Evolutionary conservation across 148 eudicot genomes (phyloP).

Genomic region (Mesembryanthemum crystallinum): DNA sequence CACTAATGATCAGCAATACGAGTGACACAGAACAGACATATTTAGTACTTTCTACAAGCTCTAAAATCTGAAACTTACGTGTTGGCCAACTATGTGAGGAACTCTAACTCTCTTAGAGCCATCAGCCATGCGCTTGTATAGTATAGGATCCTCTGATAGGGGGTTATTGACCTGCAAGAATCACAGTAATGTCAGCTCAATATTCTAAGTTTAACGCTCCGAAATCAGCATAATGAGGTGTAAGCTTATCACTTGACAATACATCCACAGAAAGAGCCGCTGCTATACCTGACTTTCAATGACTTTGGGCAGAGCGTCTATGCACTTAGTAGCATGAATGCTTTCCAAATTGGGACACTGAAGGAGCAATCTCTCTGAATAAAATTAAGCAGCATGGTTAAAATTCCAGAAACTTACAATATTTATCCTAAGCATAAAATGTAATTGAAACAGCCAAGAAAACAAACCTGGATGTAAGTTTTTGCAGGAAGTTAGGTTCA

Average conservation of each 20-base stretch:
- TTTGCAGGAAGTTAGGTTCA: constrained; percentile 74
- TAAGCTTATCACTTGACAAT: not conserved
- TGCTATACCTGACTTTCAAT: constrained; percentile 64
- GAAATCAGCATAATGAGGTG: not conserved
- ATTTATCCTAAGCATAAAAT: constrained; percentile 12
- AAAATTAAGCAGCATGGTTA: constrained; percentile 11
- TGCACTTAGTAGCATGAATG: constrained; percentile 72
- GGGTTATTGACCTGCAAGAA: constrained; percentile 49
- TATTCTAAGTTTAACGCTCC: not conserved
- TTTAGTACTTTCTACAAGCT: not conserved
- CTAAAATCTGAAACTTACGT: constrained; percentile 36
- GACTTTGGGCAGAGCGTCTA: constrained; percentile 41
- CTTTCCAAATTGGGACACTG: constrained; percentile 75
- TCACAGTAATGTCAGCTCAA: not conserved
- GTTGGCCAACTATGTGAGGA: constrained; percentile 53
- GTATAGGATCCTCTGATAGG: constrained; percentile 42
- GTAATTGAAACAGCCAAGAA: not conserved
- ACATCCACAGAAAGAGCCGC: not conserved
- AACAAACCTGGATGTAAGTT: constrained; percentile 83
- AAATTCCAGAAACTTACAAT: not conserved
- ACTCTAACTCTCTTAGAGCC: constrained; percentile 82
- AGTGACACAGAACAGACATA: not conserved
- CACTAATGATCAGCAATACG: not conserved
- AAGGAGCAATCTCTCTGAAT: constrained; percentile 63
- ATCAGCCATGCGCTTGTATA: constrained; percentile 68